Evolutionary conservation across 192 early-diverging fungal species (phyloP).

Genomic region (Jimgerdemannia lactiflua): DNA sequence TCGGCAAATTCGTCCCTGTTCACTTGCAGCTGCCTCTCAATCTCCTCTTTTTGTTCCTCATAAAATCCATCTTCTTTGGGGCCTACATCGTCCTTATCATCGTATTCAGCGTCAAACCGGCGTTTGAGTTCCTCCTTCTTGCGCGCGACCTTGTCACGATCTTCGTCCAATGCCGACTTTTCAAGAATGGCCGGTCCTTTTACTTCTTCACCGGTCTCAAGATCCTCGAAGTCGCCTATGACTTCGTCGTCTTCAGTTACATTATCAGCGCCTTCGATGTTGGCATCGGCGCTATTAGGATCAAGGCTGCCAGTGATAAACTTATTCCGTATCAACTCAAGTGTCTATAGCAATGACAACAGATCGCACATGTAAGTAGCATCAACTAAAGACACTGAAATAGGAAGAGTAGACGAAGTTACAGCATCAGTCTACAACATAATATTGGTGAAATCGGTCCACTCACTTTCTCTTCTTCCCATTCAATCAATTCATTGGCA

Average conservation of each 20-base stretch:
- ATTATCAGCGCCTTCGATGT: conserved; percentile 20
- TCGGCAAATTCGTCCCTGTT: conserved; percentile 89
- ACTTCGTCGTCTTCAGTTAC: conserved; percentile 58
- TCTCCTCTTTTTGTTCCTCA: conserved; percentile 85
- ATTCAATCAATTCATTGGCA: conserved; percentile 58
- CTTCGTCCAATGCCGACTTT: conserved; percentile 54
- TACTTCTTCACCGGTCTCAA: conserved; percentile 61
- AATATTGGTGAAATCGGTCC: neutral
- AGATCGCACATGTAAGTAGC: conserved; percentile 3
- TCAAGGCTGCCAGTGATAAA: conserved; percentile 73
- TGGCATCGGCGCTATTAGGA: conserved; percentile 32
- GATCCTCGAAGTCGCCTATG: conserved; percentile 77
- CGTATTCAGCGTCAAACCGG: conserved; percentile 94
- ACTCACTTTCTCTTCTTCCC: conserved; percentile 63
- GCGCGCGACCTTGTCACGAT: conserved; percentile 65
- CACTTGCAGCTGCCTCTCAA: conserved; percentile 77
- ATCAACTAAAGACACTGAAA: no score
- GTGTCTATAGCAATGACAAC: conserved; percentile 13
- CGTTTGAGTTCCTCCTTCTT: conserved; percentile 89
- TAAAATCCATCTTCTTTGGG: conserved; percentile 70
- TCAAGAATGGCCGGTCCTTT: conserved; percentile 30
- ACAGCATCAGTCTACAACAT: conserved; percentile 3
- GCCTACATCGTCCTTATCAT: conserved; percentile 62
- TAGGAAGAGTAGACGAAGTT: no score
- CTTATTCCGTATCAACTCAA: conserved; percentile 68